Percentiles rank a stretch among this genome's conserved stretches.
Evolutionary conservation across 495 filamentous ascomycete species (phyloP).

Genomic region (Trichoderma gamsii): DNA sequence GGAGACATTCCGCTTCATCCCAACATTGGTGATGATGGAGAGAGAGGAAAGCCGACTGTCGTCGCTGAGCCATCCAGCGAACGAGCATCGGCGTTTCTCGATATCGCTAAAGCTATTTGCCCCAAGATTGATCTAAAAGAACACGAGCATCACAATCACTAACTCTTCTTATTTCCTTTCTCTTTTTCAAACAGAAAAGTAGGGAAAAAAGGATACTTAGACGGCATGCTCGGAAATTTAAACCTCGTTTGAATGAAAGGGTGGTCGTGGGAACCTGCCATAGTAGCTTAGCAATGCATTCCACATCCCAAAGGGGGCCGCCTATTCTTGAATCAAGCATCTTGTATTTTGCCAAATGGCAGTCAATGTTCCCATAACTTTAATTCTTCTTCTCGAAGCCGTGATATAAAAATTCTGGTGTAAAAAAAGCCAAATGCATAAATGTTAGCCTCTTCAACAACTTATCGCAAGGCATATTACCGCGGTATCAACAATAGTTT

Average conservation of each 20-base stretch:
- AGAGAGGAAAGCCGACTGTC: constrained; percentile 83
- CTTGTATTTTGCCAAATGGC: neutral
- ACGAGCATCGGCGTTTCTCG: constrained; percentile 63
- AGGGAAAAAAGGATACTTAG: neutral
- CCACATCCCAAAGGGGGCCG: constrained; percentile 7
- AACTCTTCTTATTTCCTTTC: neutral
- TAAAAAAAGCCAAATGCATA: constrained; percentile 4
- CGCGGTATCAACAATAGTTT: constrained; percentile 10
- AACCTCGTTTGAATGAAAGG: neutral
- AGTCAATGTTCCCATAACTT: neutral
- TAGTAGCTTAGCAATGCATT: constrained; percentile 6
- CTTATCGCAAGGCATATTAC: constrained; percentile 6
- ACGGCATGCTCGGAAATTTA: constrained; percentile 1
- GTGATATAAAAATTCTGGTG: neutral
- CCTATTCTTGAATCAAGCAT: neutral
- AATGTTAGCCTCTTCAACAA: constrained; percentile 5
- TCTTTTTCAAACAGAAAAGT: no score
- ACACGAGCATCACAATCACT: neutral
- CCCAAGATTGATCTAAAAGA: constrained; percentile 38
- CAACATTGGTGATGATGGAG: constrained; percentile 81
- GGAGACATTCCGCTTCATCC: constrained; percentile 89
- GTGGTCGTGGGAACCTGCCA: constrained; percentile 7
- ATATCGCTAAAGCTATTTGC: constrained; percentile 58
- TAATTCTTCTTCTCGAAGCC: neutral
- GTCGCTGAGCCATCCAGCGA: constrained; percentile 73